Evolutionary conservation across 2,329 filamentous ascomycete genomes (phyloP), one percentile per base, ranked within the genome.

Genomic region (Orbilia quercus): DNA sequence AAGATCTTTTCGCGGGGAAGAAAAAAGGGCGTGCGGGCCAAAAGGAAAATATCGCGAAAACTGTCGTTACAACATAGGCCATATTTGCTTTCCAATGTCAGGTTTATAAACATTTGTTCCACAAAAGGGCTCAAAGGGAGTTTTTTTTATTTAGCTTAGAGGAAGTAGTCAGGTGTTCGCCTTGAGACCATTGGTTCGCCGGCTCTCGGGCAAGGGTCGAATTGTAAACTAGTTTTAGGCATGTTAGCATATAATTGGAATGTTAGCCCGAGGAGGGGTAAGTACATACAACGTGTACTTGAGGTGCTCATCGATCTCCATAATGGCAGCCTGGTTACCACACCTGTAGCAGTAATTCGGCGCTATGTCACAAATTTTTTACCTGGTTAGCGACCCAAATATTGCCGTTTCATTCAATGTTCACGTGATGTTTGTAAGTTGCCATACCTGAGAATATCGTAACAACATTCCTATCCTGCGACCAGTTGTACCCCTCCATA

Each of bases 401-500:
- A n/a, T n/a, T n/a, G 51, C 36, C 36, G 18, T 34, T 22, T 54
- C 22, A 51, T n/a, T 28, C 16, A 2, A 5, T 40, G 48, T 18
- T 34, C 44, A 48, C 36, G 63, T 40, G 23, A 51, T 36, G n/a
- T 38, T n/a, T 12, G 20, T 22, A 18, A 16, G 67, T 36, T n/a
- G n/a, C n/a, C 55, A 42, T 67, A 94, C 91, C 92, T 77, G 93
- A 97, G 84, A 99, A 99, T 79, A 99, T 98, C 38, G 95, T 99
- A 74, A 99, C 95, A 57, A 99, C 95, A 78, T 99, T 98, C 77
- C 94, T 85, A 81, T 98, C 95, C 82, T 98, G 95, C 76, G 93
- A 97, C 95, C 95, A 99, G 82, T 98, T 99, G 83, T 98, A 99
- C 53, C 95, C 95, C 82, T 99, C 95, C 94, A 98, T 99, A 74